phyloP scores from a whole-genome alignment of 2,329 filamentous ascomycete genomes.

The Aspergillus uvarum region DNA sequence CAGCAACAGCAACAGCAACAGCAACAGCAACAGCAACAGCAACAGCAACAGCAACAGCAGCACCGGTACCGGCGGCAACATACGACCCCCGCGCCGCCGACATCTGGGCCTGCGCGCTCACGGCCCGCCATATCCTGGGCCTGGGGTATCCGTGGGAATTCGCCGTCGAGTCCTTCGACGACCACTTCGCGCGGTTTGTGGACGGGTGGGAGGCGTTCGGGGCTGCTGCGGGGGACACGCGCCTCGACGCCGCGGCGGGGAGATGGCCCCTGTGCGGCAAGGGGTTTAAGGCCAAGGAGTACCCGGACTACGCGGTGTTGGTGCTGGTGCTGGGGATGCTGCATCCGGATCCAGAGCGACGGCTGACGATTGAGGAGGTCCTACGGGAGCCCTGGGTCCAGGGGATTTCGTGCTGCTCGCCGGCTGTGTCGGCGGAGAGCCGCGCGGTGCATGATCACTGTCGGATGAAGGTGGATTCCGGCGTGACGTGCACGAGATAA shows the following conservation, averaged over 20 bases:
- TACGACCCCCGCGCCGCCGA: conserved; percentile 79
- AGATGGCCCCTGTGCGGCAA: not conserved
- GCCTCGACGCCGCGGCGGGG: not conserved
- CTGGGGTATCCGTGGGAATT: not conserved
- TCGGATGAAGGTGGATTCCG: no score
- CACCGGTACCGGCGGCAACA: conserved; percentile 52
- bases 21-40: no score
- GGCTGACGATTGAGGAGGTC: conserved; percentile 68
- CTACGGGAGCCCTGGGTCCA: conserved; percentile 71
- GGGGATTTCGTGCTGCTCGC: conserved; percentile 74
- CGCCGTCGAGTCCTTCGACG: not conserved
- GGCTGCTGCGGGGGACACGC: no score
- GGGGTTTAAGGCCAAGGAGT: not conserved
- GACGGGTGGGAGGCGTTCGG: not conserved
- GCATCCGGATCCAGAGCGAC: conserved; percentile 70
- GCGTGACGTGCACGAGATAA: no score
- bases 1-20: no score
- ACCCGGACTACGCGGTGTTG: not conserved
- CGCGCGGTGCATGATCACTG: not conserved
- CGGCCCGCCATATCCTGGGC: conserved; percentile 72
- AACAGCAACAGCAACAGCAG: no score
- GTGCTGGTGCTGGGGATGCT: conserved; percentile 73
- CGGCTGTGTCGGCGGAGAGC: conserved; percentile 5
- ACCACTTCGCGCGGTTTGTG: not conserved
- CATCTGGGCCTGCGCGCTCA: conserved; percentile 81